Percentiles rank a stretch among this genome's conserved stretches.
These are phyloP conservation scores for Fagus sylvatica DNA, from an alignment of 306 rosid genomes.

Conservation along the genomic window DNA sequence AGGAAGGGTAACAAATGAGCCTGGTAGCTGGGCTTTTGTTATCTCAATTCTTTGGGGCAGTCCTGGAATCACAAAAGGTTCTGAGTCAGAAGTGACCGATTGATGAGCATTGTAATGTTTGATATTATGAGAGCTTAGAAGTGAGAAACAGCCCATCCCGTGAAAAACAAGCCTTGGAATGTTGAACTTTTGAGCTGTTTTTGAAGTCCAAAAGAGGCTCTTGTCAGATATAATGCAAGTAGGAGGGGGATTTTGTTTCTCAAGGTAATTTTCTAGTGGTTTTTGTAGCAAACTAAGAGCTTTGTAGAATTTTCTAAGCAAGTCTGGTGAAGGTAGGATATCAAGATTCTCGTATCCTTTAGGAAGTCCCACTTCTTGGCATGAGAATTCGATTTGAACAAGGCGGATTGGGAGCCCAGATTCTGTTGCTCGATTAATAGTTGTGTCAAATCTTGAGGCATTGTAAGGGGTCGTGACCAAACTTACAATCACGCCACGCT, in stretches of 20 bases:
- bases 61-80: conserved; percentile 64
- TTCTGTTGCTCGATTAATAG: conserved; percentile 40
- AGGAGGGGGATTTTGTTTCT: conserved; percentile 34
- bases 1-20: conserved; percentile 54
- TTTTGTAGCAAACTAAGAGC: conserved; percentile 65
- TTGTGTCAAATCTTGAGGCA: conserved; percentile 52
- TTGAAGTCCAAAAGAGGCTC: conserved; percentile 58
- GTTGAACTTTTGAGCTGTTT: conserved; percentile 47
- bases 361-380: conserved; percentile 70
- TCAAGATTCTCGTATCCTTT: conserved; percentile 71
- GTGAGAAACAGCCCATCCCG: conserved; percentile 71
- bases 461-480: conserved; percentile 66
- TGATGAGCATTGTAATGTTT: conserved; percentile 38
- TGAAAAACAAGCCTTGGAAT: conserved; percentile 72
- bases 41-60: conserved; percentile 44
- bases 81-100: conserved; percentile 33
- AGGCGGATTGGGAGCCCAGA: conserved; percentile 43
- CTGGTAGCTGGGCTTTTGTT: conserved; percentile 69
- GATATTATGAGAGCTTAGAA: conserved; percentile 55
- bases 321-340: conserved; percentile 51
- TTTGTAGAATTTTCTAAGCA: conserved; percentile 53
- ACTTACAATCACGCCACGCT: conserved; percentile 55
- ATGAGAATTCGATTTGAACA: conserved; percentile 59
- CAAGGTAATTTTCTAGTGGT: conserved; percentile 56
- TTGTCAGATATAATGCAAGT: conserved; percentile 77